Evolutionary conservation across 2,329 filamentous ascomycete species (phyloP).

Genomic region (Colletotrichum liaoningense): DNA sequence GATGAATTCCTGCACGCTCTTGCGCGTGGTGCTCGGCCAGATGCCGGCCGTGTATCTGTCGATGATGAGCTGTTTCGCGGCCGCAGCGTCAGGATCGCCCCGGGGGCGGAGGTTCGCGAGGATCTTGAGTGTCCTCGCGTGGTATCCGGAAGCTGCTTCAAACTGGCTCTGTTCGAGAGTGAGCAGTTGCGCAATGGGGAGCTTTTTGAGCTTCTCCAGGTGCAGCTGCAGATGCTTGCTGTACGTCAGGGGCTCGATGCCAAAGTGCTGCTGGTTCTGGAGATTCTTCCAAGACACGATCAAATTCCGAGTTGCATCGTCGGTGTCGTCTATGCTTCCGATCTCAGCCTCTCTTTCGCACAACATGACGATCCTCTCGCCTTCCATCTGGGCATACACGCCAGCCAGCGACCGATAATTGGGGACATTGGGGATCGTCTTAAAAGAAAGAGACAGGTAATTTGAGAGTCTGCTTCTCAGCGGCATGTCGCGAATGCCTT

Average conservation of each 20-base stretch:
- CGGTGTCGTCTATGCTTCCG: slow-evolving; percentile 47
- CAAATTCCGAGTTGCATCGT: slow-evolving; percentile 49
- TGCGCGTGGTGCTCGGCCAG: slow-evolving; percentile 55
- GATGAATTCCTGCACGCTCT: slow-evolving; percentile 27
- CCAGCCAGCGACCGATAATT: slow-evolving; percentile 63
- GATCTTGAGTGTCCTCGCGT: slow-evolving; percentile 39
- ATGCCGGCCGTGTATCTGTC: slow-evolving; percentile 66
- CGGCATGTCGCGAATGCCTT: slow-evolving; percentile 60
- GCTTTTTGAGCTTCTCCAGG: slow-evolving; percentile 61
- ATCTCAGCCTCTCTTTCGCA: slow-evolving; percentile 54
- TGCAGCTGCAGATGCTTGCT: slow-evolving; percentile 64
- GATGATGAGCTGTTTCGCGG: slow-evolving; percentile 42
- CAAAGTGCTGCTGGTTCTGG: slow-evolving; percentile 52
- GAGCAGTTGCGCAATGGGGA: slow-evolving; percentile 64
- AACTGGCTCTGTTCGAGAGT: slow-evolving; percentile 64
- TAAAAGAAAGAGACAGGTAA: slow-evolving; percentile 60
- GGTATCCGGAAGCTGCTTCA: slow-evolving; percentile 63
- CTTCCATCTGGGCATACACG: slow-evolving; percentile 65
- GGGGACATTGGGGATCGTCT: slow-evolving; percentile 39
- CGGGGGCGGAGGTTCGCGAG: slow-evolving; percentile 41
- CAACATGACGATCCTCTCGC: slow-evolving; percentile 62
- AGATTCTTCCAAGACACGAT: slow-evolving; percentile 60
- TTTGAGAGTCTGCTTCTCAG: slow-evolving; percentile 57
- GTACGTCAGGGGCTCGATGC: slow-evolving; percentile 59
- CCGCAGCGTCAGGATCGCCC: slow-evolving; percentile 23